Conservation (phyloP, 768 basidiomycete species). For the Coprinopsis sp. region DNA sequence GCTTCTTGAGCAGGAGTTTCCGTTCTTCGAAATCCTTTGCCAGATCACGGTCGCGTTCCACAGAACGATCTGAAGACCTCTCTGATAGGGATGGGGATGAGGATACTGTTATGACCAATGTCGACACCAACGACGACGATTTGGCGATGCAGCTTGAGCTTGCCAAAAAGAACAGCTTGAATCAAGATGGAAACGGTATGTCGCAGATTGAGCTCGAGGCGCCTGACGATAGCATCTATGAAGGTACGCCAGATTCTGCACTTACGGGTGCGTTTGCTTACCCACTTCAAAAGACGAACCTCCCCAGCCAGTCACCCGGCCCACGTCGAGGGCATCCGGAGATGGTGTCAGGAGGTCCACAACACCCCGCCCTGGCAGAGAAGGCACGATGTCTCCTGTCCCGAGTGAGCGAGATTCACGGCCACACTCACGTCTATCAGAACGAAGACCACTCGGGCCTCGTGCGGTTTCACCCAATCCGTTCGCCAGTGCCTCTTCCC, state of each 20-base stretch:
- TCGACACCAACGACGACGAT: constrained; percentile 37
- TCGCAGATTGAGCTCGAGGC: constrained; percentile 37
- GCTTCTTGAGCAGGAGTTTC: constrained; percentile 37
- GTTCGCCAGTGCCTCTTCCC: constrained; percentile 33
- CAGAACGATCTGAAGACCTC: constrained; percentile 35
- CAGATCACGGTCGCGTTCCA: constrained; percentile 40
- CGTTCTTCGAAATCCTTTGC: constrained; percentile 31
- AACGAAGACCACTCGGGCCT: constrained; percentile 68
- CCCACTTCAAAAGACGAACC: constrained; percentile 47
- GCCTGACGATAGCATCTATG: constrained; percentile 70
- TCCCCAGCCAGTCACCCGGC: constrained; percentile 48
- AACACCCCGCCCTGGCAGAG: constrained; percentile 41
- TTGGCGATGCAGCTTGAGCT: constrained; percentile 74
- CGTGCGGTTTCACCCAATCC: constrained; percentile 70
- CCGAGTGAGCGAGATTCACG: constrained; percentile 28
- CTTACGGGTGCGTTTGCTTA: constrained; percentile 7
- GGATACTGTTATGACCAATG: constrained; percentile 30
- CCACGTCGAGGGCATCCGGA: constrained; percentile 50
- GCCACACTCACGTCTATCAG: constrained; percentile 44
- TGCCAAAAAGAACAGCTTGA: constrained; percentile 80
- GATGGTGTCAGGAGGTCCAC: constrained; percentile 39
- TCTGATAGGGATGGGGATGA: constrained; percentile 47
- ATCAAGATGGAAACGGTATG: constrained; percentile 52
- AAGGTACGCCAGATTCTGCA: constrained; percentile 45
- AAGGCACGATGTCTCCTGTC: constrained; percentile 29